Percentiles rank a stretch among this genome's conserved stretches.
These are phyloP conservation scores for Phialemonium atrogriseum DNA, from an alignment of 2,329 filamentous ascomycete species.

Conservation along the genomic window DNA sequence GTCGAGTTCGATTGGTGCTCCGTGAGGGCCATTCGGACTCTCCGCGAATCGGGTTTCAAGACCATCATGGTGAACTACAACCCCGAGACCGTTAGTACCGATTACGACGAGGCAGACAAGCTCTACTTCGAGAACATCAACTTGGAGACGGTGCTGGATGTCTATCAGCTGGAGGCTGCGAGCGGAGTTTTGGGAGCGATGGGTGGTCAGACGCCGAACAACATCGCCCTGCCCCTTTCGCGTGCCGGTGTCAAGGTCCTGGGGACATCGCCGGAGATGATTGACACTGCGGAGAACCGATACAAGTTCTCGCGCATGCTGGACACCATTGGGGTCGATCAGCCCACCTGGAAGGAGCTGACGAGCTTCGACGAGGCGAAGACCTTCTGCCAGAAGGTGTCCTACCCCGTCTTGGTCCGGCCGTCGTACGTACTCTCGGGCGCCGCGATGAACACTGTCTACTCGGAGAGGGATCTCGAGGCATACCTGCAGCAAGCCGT, in stretches of 20 bases:
- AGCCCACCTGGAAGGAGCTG: slow-evolving; percentile 96
- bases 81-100: slow-evolving; percentile 80
- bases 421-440: slow-evolving; percentile 96
- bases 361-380: slow-evolving; percentile 89
- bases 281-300: slow-evolving; percentile 92
- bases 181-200: slow-evolving; percentile 87
- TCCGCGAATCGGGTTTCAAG: slow-evolving; percentile 77
- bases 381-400: slow-evolving; percentile 78
- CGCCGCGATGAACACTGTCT: slow-evolving; percentile 98
- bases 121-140: slow-evolving; percentile 97
- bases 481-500: slow-evolving; percentile 83
- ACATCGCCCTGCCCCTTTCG: slow-evolving; percentile 85
- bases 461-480: slow-evolving; percentile 87
- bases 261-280: slow-evolving; percentile 97
- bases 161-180: slow-evolving; percentile 80
- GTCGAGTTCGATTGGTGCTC: slow-evolving; percentile 99
- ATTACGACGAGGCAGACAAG: slow-evolving; percentile 90
- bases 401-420: slow-evolving; percentile 88
- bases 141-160: slow-evolving; percentile 81
- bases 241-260: slow-evolving; percentile 86
- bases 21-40: slow-evolving; percentile 83
- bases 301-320: slow-evolving; percentile 99
- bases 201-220: slow-evolving; percentile 97
- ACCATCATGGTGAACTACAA: slow-evolving; percentile 97
- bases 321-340: slow-evolving; percentile 88